Evolutionary conservation across 805 yeast species (phyloP), one percentile per base, ranked within the genome.

Genomic region (Candida pseudofarinosa): DNA sequence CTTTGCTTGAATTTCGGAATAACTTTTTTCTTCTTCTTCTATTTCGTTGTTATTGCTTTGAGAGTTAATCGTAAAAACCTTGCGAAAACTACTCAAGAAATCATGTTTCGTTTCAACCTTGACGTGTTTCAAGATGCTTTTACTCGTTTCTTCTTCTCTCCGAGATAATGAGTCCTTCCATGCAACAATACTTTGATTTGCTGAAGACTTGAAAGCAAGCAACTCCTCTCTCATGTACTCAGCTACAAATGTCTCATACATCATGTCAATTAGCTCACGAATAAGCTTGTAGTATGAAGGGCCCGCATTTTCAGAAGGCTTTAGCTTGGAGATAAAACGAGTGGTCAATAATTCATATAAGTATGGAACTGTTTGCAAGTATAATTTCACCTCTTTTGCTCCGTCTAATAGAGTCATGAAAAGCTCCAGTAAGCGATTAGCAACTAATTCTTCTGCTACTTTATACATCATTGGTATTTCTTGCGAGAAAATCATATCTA

Each of bases 1-100:
- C 50, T 83, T 82, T 1, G 95, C 95, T 39, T 88, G 90, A 47
- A 87, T 72, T 51, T 85, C 89, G 1, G 85, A 78, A 34, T 76
- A 64, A 19, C 74, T 69, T 45, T 71, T 67, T 8, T 58, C 41
- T 13, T 53, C 59, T 16, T 44, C 44, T 10, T 52, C 56, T 12
- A 35, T 48, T 3, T 39, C 46, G 18, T 19, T 47, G 4, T 39
- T 44, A 47, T 45, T 59, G 56, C 40, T 52, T 45, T 41, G 55
- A 62, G 47, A 63, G 58, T 55, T 65, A 2, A 58, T 54, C 12
- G 59, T 73, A 56, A 84, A 81, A 3, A 83, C 81, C 51, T 79
- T 83, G 10, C 80, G 75, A 59, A 84, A 84, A 48, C 81, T 80
- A 15, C 81, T 67, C 43, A 84, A 68, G 41, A 84, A 74, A 51